Base-by-base conservation (phyloP, 805 yeast species). In the Candida endomychidarum region DNA sequence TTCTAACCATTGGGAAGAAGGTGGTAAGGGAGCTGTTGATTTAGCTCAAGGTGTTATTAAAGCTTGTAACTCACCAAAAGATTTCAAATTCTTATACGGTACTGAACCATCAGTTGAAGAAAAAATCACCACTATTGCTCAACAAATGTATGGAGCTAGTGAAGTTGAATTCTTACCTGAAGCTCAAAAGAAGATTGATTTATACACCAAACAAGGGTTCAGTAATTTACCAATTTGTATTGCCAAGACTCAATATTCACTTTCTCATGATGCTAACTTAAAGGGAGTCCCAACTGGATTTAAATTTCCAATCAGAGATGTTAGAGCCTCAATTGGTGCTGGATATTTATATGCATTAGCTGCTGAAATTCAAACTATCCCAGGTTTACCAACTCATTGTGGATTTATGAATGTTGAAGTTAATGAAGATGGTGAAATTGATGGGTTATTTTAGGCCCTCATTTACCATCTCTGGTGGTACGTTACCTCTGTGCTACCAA, bases 361-460 rank as follows among this genome's bases (percentile, higher is more conserved):
- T 12, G 97, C 95, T 41, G 96, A 91, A 65, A 91, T 91, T 56
- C 89, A 85, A 83, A 91, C 99, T 19, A 90, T 91, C 53, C 99
- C 99, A 19, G 99, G 99, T 45, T 72, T 91, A 58, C 95, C 97
- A 41, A 91, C 98, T 8, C 90, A 86, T 61, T 85, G 95, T 52
- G 98, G 98, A 18, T 91, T 86, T 72, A 87, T 91, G 96, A 86
- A 90, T 58, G 96, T 91, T 43, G 99, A 91, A 65, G 93, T 91
- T 40, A 80, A 85, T 61, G 85, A 87, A 22, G 74, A 77, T 22
- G 99, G 98, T 42, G 89, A 89, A 58, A 90, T 91, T 52, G 96
- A 88, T 54, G 93, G 93, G 35, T 75, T 85, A 65, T 47, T 47
- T 26, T 45, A 39, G 20, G 4, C 21, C 46, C 20, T 15, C n/a